Evolutionary conservation across 768 basidiomycete genomes (phyloP).

Genomic region (Trametopsis cervina): DNA sequence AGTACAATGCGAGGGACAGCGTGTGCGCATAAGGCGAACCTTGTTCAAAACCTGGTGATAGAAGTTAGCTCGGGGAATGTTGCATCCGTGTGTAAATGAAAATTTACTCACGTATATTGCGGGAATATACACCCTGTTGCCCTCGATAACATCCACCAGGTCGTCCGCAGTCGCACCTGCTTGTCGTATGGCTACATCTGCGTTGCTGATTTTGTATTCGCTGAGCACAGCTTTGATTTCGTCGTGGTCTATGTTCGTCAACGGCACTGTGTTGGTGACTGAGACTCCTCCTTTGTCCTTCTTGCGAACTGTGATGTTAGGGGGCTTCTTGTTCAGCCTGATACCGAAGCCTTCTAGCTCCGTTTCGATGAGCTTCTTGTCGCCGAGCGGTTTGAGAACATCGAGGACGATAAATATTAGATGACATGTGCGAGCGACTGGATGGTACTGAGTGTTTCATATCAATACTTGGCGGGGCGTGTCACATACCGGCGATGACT

Average conservation of each 20-base stretch:
- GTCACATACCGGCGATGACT: conserved; percentile 71
- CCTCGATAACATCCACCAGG: conserved; percentile 95
- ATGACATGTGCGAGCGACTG: conserved; percentile 96
- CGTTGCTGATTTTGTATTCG: conserved; percentile 88
- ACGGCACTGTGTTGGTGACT: conserved; percentile 93
- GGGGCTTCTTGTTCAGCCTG: conserved; percentile 90
- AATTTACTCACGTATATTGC: conserved; percentile 67
- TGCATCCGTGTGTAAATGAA: background rate
- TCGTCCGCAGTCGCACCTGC: conserved; percentile 91
- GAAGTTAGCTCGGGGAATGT: background rate
- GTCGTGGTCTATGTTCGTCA: conserved; percentile 92
- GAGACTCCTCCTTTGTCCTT: conserved; percentile 92
- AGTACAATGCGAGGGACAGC: background rate
- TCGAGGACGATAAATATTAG: conserved; percentile 98
- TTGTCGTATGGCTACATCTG: conserved; percentile 89
- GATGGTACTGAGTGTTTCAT: conserved; percentile 7
- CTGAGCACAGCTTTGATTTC: conserved; percentile 93
- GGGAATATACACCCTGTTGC: conserved; percentile 92
- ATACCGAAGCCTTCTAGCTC: conserved; percentile 99
- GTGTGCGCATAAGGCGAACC: conserved; percentile 30
- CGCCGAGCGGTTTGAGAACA: conserved; percentile 95
- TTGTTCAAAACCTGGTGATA: conserved; percentile 56
- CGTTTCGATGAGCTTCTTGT: conserved; percentile 84
- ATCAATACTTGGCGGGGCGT: background rate
- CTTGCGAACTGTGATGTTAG: conserved; percentile 73